These are phyloP conservation scores for Phytophthora vignae DNA, from an alignment of 352 stramenopile genomes.

Conservation along the genomic window DNA sequence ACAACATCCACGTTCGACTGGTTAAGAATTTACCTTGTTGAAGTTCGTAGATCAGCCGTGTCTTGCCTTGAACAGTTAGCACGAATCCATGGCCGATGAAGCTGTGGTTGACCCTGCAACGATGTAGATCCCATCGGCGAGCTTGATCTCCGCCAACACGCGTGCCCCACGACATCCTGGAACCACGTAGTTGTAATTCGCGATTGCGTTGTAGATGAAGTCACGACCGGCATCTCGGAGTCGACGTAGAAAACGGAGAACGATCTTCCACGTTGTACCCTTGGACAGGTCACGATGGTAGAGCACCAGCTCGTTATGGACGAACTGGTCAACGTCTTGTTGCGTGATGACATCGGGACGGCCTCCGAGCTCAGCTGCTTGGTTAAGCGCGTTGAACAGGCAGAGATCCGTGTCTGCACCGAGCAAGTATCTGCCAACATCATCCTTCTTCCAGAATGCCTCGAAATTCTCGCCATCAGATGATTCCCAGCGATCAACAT, in stretches of 20 bases:
- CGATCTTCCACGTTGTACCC: constrained; percentile 6
- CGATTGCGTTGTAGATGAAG: constrained; percentile 16
- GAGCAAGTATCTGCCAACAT: background rate
- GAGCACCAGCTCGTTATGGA: background rate
- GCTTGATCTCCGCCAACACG: background rate
- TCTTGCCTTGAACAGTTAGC: constrained; percentile 2
- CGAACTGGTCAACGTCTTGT: constrained; percentile 14
- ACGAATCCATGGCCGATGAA: constrained; percentile 13
- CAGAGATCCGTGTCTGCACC: constrained; percentile 3
- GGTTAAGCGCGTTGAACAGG: constrained; percentile 5
- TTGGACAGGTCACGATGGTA: constrained; percentile 3
- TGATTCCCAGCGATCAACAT: constrained; percentile 8
- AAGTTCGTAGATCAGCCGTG: no score
- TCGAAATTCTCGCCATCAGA: background rate
- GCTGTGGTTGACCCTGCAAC: constrained; percentile 2
- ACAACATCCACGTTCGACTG: no score
- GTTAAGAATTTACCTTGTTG: no score
- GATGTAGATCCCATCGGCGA: background rate
- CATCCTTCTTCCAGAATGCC: background rate
- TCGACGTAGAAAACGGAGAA: background rate
- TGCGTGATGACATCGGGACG: constrained; percentile 7
- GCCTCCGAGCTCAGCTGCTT: constrained; percentile 2
- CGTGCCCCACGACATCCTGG: constrained; percentile 2
- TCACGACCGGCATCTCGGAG: constrained; percentile 10
- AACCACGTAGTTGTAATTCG: constrained; percentile 4